Base-by-base conservation (phyloP, 192 early-diverging fungal genomes). In the Diversispora eburnea region DNA sequence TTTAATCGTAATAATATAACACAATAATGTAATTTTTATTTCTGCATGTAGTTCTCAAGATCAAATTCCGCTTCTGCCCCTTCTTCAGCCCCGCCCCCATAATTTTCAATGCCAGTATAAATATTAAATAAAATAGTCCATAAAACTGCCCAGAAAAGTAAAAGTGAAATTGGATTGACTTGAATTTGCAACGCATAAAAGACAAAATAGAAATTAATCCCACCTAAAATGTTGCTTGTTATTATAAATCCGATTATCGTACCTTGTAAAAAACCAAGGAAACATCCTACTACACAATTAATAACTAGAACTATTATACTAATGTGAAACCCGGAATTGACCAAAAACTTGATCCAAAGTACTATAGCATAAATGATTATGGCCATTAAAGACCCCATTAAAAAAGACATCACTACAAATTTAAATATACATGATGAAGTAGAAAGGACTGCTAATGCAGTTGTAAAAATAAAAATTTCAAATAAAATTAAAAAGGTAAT, bases 91-190 rank as follows among this genome's bases (percentile, higher is more conserved):
- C 49, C 13, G 1, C 1, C 13, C 5, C 8, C 5, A 51, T 12
- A 51, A 12, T 8, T 8, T 68, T 52, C 49, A 68, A 68, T 68
- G 9, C 7, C n/a, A 52, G 22, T 39, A 52, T 52, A 68, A 33
- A 52, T 68, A 68, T 4, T 5, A 49, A 51, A 39, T 55, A 68
- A 68, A 52, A 52, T 41, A 54, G 6, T 19, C 67, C 67, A 69
- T 20, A 69, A 69, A 69, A 42, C 52, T 51, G 52, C 3, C 67
- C 67, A 69, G 51, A 69, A 56, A 20, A 69, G 20, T 69, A 69
- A 69, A 69, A 69, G 67, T 54, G 67, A 69, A 55, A 69, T 6
- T 56, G 6, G 19, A 8, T 69, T 69, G 8, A 19, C 25, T 42
- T 54, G 13, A 0, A 8, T 1, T 15, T 13, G 13, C 7, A 42